Evolutionary conservation across 129 eudicot species (phyloP), one percentile per base, ranked within the genome.

Genomic region (Arctium lappa): DNA sequence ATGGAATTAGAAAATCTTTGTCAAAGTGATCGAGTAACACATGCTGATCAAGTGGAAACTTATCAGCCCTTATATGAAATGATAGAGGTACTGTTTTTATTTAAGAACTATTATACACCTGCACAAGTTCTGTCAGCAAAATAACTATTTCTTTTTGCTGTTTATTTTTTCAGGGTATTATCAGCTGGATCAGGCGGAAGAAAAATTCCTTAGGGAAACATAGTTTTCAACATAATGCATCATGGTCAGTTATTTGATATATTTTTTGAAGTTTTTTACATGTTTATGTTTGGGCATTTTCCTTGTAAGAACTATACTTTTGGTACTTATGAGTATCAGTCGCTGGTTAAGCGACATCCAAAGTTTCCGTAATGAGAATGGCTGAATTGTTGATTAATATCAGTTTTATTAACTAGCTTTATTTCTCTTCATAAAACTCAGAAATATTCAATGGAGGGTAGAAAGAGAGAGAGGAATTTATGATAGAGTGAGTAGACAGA

Each of bases 31-130:
- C 69, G 73, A 83, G 72, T 81, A 53, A 62, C 38, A 81, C 72
- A 27, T 36, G 13, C 78, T 27, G 84, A 73, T 66, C 83, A 79
- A 75, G 33, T 15, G 74, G 76, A 68, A 89, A 90, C 85, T 73
- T 95, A 93, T 81, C 90, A 83, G 81, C 99, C 99, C 79, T 83
- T 95, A 81, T 68, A 75, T 78, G 98, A 93, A 82, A 95, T 89
- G 93, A 87, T 87, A 32, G 91, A 93, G 97, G 99, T 91, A 86
- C 48, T 68, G 69, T 40, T 81, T 30, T 29, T 34, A 81, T 60
- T 33, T 38, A 15, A 16, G 39, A 27, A 34, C 62, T 38, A 27
- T 77, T 42, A 15, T 48, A 48, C 71, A 83, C 31, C 32, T 31
- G 44, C 78, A 22, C 69, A 85, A 16, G 36, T 46, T 63, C 73